Conservation (phyloP, 2,329 filamentous ascomycete genomes). For the Thelonectria olida region DNA sequence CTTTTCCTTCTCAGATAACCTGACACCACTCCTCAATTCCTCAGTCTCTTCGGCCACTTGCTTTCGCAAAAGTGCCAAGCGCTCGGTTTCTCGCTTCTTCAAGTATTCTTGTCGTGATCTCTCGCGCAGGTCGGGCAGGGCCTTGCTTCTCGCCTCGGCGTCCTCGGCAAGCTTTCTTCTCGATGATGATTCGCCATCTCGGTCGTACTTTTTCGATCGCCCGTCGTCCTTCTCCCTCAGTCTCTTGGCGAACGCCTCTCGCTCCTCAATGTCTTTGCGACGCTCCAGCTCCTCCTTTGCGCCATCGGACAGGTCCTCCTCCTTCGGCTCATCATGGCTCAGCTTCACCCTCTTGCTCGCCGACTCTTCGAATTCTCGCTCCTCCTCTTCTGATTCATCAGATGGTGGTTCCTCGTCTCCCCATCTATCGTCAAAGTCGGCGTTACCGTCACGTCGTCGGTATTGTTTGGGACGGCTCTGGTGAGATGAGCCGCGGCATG, state of each 20-base stretch:
- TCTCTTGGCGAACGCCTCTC: conserved; percentile 82
- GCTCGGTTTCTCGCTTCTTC: conserved; percentile 89
- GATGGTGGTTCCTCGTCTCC: conserved; percentile 75
- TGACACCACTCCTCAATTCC: conserved; percentile 79
- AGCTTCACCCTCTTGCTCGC: conserved; percentile 76
- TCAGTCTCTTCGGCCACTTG: conserved; percentile 90
- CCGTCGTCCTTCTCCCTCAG: conserved; percentile 76
- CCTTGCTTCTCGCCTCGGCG: conserved; percentile 71
- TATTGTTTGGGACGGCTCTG: conserved; percentile 52
- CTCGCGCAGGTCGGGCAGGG: conserved; percentile 82
- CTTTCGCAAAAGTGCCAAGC: conserved; percentile 84
- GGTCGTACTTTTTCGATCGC: conserved; percentile 74
- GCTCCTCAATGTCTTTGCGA: conserved; percentile 75
- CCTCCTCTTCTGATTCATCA: conserved; percentile 53
- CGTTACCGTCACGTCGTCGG: conserved; percentile 51
- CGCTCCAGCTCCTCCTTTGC: conserved; percentile 66
- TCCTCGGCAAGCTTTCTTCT: conserved; percentile 63
- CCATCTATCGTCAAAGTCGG: conserved; percentile 80
- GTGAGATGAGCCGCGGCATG: conserved; percentile 34
- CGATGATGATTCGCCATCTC: conserved; percentile 64
- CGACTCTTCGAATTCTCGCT: conserved; percentile 72
- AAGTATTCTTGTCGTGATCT: conserved; percentile 92
- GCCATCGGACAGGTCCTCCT: conserved; percentile 67
- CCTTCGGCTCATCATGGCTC: conserved; percentile 60
- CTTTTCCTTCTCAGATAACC: conserved; percentile 80